phyloP scores from a whole-genome alignment of 495 filamentous ascomycete species.

The Podospora appendiculata region DNA sequence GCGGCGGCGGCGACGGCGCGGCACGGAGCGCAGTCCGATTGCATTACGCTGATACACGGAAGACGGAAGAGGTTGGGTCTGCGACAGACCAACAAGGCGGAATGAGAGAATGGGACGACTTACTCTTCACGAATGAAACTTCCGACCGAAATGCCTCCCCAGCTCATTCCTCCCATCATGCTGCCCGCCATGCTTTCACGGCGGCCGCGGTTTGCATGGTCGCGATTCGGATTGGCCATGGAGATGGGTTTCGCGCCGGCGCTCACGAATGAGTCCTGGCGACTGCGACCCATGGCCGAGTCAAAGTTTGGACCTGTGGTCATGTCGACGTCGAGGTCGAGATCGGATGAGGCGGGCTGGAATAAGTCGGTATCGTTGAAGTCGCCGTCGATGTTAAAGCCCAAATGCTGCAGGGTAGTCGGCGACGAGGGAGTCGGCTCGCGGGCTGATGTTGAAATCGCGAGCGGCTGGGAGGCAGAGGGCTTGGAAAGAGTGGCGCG shows the following conservation, averaged over 20 bases:
- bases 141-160: conserved; percentile 91
- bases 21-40: conserved; percentile 10
- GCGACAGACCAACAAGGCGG: conserved; percentile 4
- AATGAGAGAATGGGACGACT: conserved; percentile 35
- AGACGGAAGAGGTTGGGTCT: neutral
- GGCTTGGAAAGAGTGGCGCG: conserved; percentile 21
- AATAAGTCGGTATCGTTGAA: conserved; percentile 31
- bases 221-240: conserved; percentile 66
- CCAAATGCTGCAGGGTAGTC: conserved; percentile 9
- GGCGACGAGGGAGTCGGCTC: conserved; percentile 11
- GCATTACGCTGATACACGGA: conserved; percentile 8
- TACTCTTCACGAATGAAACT: conserved; percentile 98
- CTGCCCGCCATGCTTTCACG: conserved; percentile 84
- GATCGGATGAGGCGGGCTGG: conserved; percentile 9
- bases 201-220: conserved; percentile 54
- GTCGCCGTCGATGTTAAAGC: conserved; percentile 18
- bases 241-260: conserved; percentile 81
- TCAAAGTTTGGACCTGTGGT: conserved; percentile 54
- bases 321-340: conserved; percentile 47
- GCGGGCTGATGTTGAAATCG: conserved; percentile 9
- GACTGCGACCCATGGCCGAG: conserved; percentile 43
- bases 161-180: conserved; percentile 90
- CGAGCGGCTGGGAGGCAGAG: conserved; percentile 25
- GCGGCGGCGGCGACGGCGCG: conserved; percentile 1
- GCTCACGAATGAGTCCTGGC: conserved; percentile 71